A percentile compares a stretch with the other conserved stretches of the same genome.
phyloP scores from a whole-genome alignment of 768 basidiomycete genomes.

The Mycena indigotica region DNA sequence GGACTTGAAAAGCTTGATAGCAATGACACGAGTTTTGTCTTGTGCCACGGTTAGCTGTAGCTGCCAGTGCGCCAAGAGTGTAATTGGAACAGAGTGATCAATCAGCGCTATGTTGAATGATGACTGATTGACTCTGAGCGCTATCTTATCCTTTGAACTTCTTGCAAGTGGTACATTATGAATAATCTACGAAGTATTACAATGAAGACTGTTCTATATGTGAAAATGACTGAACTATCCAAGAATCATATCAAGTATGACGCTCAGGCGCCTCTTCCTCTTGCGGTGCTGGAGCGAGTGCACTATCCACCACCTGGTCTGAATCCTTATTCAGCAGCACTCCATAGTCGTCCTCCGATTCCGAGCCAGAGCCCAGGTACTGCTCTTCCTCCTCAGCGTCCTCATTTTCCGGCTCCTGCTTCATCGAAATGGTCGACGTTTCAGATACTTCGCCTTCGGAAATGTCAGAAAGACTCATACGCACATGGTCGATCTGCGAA shows the following conservation, averaged over 20 bases:
- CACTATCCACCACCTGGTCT: not conserved
- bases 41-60: too few species aligned
- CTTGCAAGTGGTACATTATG: too few species aligned
- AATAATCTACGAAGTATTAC: too few species aligned
- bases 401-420: not conserved
- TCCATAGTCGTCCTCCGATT: not conserved
- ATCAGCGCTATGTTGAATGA: too few species aligned
- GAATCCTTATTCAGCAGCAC: not conserved
- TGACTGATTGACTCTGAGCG: too few species aligned
- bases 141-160: too few species aligned
- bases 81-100: too few species aligned
- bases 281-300: too few species aligned
- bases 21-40: too few species aligned
- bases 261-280: not conserved
- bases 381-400: not conserved
- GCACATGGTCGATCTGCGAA: slow-evolving; percentile 14
- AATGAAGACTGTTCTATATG: too few species aligned
- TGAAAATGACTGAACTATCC: not conserved
- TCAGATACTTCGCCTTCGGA: slow-evolving; percentile 20
- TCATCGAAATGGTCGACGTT: slow-evolving; percentile 12
- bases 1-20: too few species aligned
- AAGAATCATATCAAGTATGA: not conserved
- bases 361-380: not conserved
- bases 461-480: slow-evolving; percentile 21
- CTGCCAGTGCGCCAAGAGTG: too few species aligned